phyloP scores from a whole-genome alignment of 2,329 filamentous ascomycete genomes.

The Hymenoscyphus occultus region DNA sequence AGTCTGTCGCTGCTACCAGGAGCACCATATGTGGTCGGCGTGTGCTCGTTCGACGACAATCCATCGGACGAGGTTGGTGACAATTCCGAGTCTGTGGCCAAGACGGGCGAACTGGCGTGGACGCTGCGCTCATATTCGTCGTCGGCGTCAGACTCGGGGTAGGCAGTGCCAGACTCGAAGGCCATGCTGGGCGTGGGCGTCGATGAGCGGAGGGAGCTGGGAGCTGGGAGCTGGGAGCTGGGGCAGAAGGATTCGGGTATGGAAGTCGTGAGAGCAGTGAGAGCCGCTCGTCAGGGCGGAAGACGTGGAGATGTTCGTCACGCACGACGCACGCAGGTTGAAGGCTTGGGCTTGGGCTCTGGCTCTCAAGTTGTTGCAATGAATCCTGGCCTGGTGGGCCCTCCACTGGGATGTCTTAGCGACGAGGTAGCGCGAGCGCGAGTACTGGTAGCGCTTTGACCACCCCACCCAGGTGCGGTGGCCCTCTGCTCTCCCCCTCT shows the following conservation, averaged over 20 bases:
- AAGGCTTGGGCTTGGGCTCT: background rate
- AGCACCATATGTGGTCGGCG: slow-evolving; percentile 74
- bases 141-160: slow-evolving; percentile 77
- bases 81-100: slow-evolving; percentile 62
- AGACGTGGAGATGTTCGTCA: background rate
- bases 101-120: slow-evolving; percentile 63
- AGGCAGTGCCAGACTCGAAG: slow-evolving; percentile 65
- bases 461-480: background rate
- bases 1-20: slow-evolving; percentile 62
- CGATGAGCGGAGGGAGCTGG: background rate
- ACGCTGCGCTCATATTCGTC: slow-evolving; percentile 79
- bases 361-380: background rate
- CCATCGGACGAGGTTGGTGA: slow-evolving; percentile 71
- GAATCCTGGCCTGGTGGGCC: background rate
- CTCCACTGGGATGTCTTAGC: background rate
- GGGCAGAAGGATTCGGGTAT: background rate
- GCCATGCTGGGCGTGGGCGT: slow-evolving; percentile 39
- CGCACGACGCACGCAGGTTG: background rate
- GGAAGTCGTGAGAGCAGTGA: background rate
- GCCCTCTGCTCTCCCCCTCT: too few relatives aligned
- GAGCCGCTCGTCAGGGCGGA: background rate
- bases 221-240: background rate
- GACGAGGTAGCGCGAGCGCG: background rate
- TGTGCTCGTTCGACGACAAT: slow-evolving; percentile 65
- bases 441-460: slow-evolving; percentile 5